phyloP scores from a whole-genome alignment of 305 asterid species.

The Fraxinus nigra region DNA sequence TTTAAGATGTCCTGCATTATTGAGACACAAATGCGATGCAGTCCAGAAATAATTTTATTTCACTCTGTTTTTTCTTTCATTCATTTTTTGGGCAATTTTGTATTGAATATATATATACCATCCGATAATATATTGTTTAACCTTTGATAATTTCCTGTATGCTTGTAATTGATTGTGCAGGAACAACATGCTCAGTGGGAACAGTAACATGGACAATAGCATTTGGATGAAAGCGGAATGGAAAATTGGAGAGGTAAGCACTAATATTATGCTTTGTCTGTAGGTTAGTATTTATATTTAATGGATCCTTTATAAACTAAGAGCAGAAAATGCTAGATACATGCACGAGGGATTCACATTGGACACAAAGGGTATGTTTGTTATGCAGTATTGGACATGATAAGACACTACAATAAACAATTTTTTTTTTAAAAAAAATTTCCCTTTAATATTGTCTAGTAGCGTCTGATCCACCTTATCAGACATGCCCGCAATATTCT shows the following conservation, averaged over 20 bases:
- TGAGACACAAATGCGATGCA: background rate
- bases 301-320: background rate
- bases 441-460: background rate
- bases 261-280: background rate
- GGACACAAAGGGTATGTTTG: background rate
- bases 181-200: constrained; percentile 31
- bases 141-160: background rate
- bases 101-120: background rate
- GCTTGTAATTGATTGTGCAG: constrained; percentile 36
- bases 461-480: background rate
- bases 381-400: background rate
- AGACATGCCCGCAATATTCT: background rate
- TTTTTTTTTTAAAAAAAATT: background rate
- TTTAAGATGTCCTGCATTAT: background rate
- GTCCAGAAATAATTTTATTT: background rate
- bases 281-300: background rate
- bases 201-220: constrained; percentile 41
- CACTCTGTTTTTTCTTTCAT: background rate
- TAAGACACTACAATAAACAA: background rate
- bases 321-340: background rate
- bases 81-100: background rate
- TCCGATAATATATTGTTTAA: background rate
- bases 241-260: constrained; percentile 76
- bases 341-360: background rate
- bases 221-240: constrained; percentile 67